Conservation (phyloP, 2,329 filamentous ascomycete genomes). For the Botryotinia convoluta region DNA sequence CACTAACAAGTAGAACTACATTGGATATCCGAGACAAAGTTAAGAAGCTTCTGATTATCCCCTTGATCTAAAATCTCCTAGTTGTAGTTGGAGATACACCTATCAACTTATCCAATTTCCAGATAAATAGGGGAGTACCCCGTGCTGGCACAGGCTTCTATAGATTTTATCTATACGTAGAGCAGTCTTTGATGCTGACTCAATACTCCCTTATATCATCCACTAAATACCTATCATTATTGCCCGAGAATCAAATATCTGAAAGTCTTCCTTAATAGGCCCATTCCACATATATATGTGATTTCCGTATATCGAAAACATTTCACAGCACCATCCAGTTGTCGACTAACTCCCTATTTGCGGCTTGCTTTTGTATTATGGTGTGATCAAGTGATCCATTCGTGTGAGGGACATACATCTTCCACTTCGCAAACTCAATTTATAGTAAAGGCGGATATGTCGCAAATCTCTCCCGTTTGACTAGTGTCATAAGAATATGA, state of each 20-base stretch:
- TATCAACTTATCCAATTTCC: background rate
- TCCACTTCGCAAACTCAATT: background rate
- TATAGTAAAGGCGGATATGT: background rate
- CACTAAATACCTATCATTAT: background rate
- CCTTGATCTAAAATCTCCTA: background rate
- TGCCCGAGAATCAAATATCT: background rate
- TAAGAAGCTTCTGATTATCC: background rate
- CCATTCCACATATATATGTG: background rate
- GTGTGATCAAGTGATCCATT: background rate
- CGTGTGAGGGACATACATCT: background rate
- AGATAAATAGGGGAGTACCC: background rate
- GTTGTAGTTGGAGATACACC: background rate
- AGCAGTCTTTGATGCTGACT: too few species aligned
- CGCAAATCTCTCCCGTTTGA: background rate
- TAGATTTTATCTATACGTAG: background rate
- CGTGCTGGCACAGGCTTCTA: background rate
- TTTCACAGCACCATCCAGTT: background rate
- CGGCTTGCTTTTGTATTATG: background rate
- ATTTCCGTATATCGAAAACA: background rate
- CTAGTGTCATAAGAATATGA: background rate
- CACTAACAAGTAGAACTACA: background rate
- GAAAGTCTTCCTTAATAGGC: background rate
- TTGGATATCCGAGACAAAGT: background rate
- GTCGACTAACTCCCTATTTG: background rate
- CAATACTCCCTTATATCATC: background rate